phyloP scores from a whole-genome alignment of 768 basidiomycete genomes.

The Podaxis carcinomalis region DNA sequence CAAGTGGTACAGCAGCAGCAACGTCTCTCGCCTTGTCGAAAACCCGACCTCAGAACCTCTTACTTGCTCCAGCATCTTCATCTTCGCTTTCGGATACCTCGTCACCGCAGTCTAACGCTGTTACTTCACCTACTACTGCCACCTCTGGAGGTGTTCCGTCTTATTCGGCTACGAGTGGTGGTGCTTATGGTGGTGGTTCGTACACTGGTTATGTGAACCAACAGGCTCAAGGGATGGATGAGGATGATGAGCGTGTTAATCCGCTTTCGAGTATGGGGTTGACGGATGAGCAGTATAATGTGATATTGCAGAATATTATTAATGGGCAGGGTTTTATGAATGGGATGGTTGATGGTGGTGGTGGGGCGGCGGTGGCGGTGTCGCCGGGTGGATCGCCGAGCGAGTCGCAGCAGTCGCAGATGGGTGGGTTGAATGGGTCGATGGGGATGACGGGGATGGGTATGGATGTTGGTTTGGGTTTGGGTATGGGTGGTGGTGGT shows the following conservation, averaged over 20 bases:
- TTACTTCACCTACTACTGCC: not conserved
- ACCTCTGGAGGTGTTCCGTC: constrained; percentile 5
- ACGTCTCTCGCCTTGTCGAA: not conserved
- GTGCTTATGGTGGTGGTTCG: not conserved
- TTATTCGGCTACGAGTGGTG: constrained; percentile 16
- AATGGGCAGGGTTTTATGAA: constrained; percentile 56
- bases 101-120: not conserved
- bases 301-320: constrained; percentile 72
- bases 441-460: not conserved
- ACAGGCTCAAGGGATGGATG: constrained; percentile 28
- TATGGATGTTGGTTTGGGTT: not conserved
- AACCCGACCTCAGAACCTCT: constrained; percentile 10
- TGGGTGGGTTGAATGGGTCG: not conserved
- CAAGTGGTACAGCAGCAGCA: constrained; percentile 7
- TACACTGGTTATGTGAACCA: not conserved
- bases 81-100: not conserved
- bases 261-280: constrained; percentile 86
- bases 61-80: constrained; percentile 12
- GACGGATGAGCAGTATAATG: constrained; percentile 81
- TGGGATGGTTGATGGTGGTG: constrained; percentile 22
- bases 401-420: not conserved
- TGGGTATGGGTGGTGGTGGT: constrained; percentile 11
- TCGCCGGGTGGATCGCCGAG: not conserved
- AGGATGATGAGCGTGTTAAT: constrained; percentile 59
- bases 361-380: not conserved